Base-by-base conservation (phyloP, 495 filamentous ascomycete species). In the Penicillium desertorum region DNA sequence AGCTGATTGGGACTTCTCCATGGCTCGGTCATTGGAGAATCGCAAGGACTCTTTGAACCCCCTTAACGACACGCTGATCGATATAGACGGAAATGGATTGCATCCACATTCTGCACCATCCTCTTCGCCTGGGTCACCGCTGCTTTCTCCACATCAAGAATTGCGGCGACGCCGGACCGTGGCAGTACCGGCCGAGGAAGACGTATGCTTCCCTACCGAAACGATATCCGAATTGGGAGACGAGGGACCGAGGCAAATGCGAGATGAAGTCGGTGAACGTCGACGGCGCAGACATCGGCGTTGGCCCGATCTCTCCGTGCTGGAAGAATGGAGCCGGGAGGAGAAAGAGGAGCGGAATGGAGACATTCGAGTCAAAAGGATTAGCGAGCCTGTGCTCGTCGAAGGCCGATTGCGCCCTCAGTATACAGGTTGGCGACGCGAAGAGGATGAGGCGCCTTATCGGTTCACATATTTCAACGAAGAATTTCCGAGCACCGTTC, bases 391-490 rank as follows among this genome's bases (percentile, higher is more conserved):
- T 8, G 84, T 96, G 69, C 82, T 98, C 51, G 85, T 98, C 50
- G 91, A 89, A 47, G 94, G 94, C 8, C 83, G 94, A 52, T 68
- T 98, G 49, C 85, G 94, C 9, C 91, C 94, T 8, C 86, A 90
- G 57, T 90, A 88, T 62, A 71, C 73, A 51, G 77, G 79, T 5
- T 98, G 94, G 94, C 91, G 92, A 69, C 81, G 86, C 23, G 86
- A 88, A 56, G 90, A 94, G 61, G 92, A 96, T 37, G 95, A 96
- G 50, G 86, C 86, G 1, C 94, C 94, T 0, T 98, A 95, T 67
- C 84, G 94, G 43, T 98, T 96, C 68, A 98, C 94, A 2, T 98
- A 98, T 65, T 98, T 98, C 79, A 97, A 96, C 68, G 94, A 98
- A 64, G 91, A 96, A 60, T 90, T 98, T 57, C 86, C 87, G 46